Percentiles rank a stretch among this genome's conserved stretches.
These are phyloP conservation scores for Amylocarpus encephaloides DNA, from an alignment of 2,329 filamentous ascomycete genomes.

Conservation along the genomic window DNA sequence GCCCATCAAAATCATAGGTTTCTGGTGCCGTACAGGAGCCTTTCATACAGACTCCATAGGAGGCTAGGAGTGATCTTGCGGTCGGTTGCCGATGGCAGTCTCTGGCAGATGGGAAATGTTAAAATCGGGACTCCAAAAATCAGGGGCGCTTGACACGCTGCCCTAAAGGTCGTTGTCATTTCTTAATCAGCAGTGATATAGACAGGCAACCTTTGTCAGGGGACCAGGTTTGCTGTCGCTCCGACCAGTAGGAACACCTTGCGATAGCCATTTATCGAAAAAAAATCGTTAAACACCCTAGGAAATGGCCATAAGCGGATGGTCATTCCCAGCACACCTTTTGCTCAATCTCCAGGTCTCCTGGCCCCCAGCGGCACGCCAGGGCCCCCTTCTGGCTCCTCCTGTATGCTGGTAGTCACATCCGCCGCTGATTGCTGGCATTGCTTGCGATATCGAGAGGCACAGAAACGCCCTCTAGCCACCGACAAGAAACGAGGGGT, in stretches of 20 bases:
- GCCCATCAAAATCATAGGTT: too few relatives aligned
- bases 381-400: conserved; percentile 1
- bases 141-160: conserved; percentile 11
- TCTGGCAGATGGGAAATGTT: conserved; percentile 5
- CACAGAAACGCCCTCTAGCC: conserved; percentile 1
- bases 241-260: conserved; percentile 13
- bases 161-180: background rate
- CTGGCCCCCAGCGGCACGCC: conserved; percentile 12
- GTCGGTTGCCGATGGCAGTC: conserved; percentile 1
- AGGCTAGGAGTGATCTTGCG: background rate
- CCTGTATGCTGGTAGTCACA: background rate
- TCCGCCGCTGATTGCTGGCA: conserved; percentile 3
- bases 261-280: conserved; percentile 13
- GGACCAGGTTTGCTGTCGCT: background rate
- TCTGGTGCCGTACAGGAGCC: background rate
- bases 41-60: too few relatives aligned
- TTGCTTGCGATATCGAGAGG: conserved; percentile 4
- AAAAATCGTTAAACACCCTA: conserved; percentile 1
- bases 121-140: conserved; percentile 6
- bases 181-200: conserved; percentile 1
- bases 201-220: conserved; percentile 7
- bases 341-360: conserved; percentile 2
- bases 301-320: conserved; percentile 13
- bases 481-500: background rate
- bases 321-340: background rate